Conservation (phyloP, 2,329 filamentous ascomycete species). For the Fusarium drepaniforme region DNA sequence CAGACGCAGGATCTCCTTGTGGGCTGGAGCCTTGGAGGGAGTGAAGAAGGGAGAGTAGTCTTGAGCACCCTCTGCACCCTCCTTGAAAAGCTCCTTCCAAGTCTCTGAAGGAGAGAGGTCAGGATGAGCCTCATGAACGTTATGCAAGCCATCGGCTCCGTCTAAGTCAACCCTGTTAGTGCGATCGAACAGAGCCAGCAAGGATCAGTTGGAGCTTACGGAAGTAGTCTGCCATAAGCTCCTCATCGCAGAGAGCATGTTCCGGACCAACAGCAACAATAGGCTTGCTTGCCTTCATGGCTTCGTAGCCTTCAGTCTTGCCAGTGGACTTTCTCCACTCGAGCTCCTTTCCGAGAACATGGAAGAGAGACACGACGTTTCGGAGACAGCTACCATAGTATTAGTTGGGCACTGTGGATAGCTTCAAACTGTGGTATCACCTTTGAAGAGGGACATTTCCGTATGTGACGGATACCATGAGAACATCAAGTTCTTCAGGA, state of each 20-base stretch:
- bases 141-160: constrained; percentile 81
- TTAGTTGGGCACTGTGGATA: constrained; percentile 1
- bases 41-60: constrained; percentile 74
- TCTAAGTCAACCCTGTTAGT: constrained; percentile 61
- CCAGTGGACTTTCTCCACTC: constrained; percentile 82
- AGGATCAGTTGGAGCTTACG: constrained; percentile 68
- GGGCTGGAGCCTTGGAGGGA: constrained; percentile 78
- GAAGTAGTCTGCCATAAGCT: constrained; percentile 87
- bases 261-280: constrained; percentile 89
- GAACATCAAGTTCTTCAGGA: constrained; percentile 86
- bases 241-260: constrained; percentile 85
- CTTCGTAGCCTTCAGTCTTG: constrained; percentile 76
- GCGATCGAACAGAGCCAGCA: not conserved
- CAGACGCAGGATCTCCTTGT: constrained; percentile 90
- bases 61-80: constrained; percentile 53
- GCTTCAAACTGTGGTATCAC: constrained; percentile 56
- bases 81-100: constrained; percentile 76
- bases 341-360: constrained; percentile 90
- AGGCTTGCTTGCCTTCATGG: constrained; percentile 79
- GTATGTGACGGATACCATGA: constrained; percentile 90
- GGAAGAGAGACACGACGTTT: constrained; percentile 91
- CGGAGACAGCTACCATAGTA: constrained; percentile 75
- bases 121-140: constrained; percentile 80
- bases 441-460: constrained; percentile 92
- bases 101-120: constrained; percentile 80